Conservation (phyloP, 2,329 filamentous ascomycete genomes). For the Trichophaea hybrida region DNA sequence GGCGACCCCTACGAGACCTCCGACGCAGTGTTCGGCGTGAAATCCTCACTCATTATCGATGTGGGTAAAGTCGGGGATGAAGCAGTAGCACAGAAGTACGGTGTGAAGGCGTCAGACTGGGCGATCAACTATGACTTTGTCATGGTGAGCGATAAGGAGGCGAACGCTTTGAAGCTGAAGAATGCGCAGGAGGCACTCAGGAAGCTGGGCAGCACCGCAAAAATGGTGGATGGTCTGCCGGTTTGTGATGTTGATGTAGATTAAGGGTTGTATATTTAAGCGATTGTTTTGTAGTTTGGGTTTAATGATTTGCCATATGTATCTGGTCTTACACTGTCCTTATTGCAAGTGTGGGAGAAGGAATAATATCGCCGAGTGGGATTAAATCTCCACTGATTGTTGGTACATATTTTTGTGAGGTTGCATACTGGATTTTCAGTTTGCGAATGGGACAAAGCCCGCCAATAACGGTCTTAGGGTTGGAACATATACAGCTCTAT, state of each 20-base stretch:
- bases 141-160: conserved; percentile 56
- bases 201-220: conserved; percentile 52
- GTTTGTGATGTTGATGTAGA: conserved; percentile 44
- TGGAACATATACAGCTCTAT: too few species aligned
- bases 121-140: conserved; percentile 63
- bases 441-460: too few species aligned
- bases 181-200: conserved; percentile 53
- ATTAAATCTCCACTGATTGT: too few species aligned
- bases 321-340: too few species aligned
- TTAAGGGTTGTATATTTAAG: not conserved
- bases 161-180: conserved; percentile 48
- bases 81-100: conserved; percentile 46
- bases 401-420: too few species aligned
- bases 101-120: conserved; percentile 47
- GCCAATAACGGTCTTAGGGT: too few species aligned
- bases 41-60: conserved; percentile 61
- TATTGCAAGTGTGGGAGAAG: too few species aligned
- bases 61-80: conserved; percentile 39
- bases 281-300: not conserved
- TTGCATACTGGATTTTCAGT: too few species aligned
- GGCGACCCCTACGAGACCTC: conserved; percentile 69
- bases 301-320: too few species aligned
- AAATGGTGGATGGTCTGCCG: conserved; percentile 60
- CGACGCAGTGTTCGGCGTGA: conserved; percentile 77
- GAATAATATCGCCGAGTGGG: too few species aligned